phyloP scores from a whole-genome alignment of 2,329 filamentous ascomycete genomes.

The Alternaria viburni region DNA sequence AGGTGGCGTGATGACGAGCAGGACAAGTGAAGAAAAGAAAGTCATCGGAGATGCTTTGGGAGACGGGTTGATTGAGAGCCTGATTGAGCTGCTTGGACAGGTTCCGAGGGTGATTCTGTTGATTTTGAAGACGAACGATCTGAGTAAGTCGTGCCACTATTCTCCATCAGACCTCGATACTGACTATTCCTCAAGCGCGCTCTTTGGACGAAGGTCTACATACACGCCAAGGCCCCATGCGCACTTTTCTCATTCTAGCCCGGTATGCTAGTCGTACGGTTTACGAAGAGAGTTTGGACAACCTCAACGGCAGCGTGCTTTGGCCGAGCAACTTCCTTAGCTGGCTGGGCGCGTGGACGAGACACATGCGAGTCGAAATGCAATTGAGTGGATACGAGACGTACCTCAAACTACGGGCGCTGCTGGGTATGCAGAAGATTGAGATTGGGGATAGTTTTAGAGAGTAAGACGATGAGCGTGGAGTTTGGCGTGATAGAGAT shows the following conservation, averaged over 20 bases:
- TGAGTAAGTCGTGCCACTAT: constrained; percentile 63
- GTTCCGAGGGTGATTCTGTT: constrained; percentile 92
- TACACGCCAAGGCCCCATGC: constrained; percentile 68
- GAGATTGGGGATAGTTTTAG: constrained; percentile 24
- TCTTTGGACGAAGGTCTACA: constrained; percentile 91
- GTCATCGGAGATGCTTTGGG: constrained; percentile 83
- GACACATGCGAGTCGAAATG: constrained; percentile 62
- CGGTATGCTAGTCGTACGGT: constrained; percentile 68
- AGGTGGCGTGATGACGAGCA: constrained; percentile 57
- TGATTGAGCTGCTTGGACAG: constrained; percentile 85
- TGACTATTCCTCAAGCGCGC: constrained; percentile 60
- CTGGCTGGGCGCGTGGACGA: constrained; percentile 60
- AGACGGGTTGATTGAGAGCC: constrained; percentile 84
- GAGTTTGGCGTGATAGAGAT: not conserved
- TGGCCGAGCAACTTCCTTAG: constrained; percentile 59
- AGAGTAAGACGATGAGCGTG: constrained; percentile 9
- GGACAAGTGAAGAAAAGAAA: constrained; percentile 80
- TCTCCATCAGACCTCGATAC: not conserved
- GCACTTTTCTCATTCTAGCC: constrained; percentile 69
- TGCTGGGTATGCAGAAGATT: constrained; percentile 53
- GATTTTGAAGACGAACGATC: constrained; percentile 96
- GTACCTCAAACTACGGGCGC: constrained; percentile 59
- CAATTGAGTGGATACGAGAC: constrained; percentile 66
- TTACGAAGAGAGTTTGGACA: constrained; percentile 66
- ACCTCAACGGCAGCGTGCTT: constrained; percentile 56